Evolutionary conservation across 1,284 basidiomycete species (phyloP), one percentile per base, ranked within the genome.

Genomic region (Mrakiaceae sp.): DNA sequence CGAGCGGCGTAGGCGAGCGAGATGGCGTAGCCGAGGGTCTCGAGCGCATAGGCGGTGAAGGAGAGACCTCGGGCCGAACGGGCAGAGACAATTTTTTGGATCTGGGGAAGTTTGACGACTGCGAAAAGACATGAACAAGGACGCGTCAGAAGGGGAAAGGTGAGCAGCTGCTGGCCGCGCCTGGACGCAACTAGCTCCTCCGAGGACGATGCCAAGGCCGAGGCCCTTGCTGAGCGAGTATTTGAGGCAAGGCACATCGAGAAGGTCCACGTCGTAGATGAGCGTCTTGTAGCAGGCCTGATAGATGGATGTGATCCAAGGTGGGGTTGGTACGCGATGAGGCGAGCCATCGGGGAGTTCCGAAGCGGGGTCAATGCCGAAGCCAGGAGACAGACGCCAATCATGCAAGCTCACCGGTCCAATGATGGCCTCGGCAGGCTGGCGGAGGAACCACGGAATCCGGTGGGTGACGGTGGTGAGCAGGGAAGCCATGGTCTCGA

Each of bases 231-330:
- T 97, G 62, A 97, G 76, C 2, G 90, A 84, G 74, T 91, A 90
- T 74, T 92, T 92, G 73, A 98, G 80, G 75, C 95, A 98, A 67
- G 87, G 80, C 7, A 84, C 79, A 73, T 95, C 86, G n/a, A 77
- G 77, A n/a, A 96, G 71, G 75, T 97, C 78, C 66, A 95, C 83
- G 76, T 98, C 84, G 78, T 91, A 90, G 52, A 98, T 83, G 14
- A 98, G 83, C 62, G 87, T 87, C 42, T 82, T 82, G 79, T 97
- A 98, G 77, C 95, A 98, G 82, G 90, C 83, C 87, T 91, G 67
- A 2, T 27, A 27, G 27, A 42, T 9, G 10, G 40, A n/a, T 12
- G 7, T 5, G 11, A 51, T 47, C 40, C n/a, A 50, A 62, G 60
- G 66, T 14, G 47, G 3, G 47, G 16, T 10, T 8, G 55, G 27